Evolutionary conservation across 441 rosid genomes (phyloP), one percentile per base, ranked within the genome.

Genomic region (Eutrema salsugineum): DNA sequence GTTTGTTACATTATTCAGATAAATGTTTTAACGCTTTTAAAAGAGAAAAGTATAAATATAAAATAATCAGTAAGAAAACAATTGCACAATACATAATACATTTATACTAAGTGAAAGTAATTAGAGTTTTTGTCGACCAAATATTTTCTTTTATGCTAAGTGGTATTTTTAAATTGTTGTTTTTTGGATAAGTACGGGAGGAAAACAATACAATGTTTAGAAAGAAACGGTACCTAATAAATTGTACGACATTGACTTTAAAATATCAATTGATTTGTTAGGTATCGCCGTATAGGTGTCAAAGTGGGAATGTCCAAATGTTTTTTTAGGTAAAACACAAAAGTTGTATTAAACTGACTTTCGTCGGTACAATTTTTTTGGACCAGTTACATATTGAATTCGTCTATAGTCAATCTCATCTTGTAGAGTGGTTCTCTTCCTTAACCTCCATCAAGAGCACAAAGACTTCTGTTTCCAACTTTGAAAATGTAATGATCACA

Each of bases 131-230:
- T 20, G 65, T 57, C 39, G 56, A 35, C 17, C 28, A 46, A 58
- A 35, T 19, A 19, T n/a, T 68, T 44, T 46, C 12, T 57, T 68
- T 28, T 7, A 32, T 68, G 19, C 8, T 12, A 33, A 57, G 48
- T 46, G 38, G 24, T 57, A 3, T 10, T 33, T 27, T 56, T 57
- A 58, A 35, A 22, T 46, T 38, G 48, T 57, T 68, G n/a, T 5
- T 2, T 39, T 57, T 30, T 46, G 57, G 73, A 47, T 58, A 69
- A 58, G 66, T 69, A 69, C 66, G 40, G 58, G 16, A 11, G 1
- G 10, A 5, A 10, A 30, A 4, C 5, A 56, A 33, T 16, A 33
- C 2, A 16, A 17, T 33, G 42, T 17, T 55, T 16, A 9, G 35
- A 43, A 39, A 56, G n/a, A 30, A 4, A 32, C n/a, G 40, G 17